phyloP scores from a whole-genome alignment of 768 basidiomycete genomes.

The Termitomyces sp. region DNA sequence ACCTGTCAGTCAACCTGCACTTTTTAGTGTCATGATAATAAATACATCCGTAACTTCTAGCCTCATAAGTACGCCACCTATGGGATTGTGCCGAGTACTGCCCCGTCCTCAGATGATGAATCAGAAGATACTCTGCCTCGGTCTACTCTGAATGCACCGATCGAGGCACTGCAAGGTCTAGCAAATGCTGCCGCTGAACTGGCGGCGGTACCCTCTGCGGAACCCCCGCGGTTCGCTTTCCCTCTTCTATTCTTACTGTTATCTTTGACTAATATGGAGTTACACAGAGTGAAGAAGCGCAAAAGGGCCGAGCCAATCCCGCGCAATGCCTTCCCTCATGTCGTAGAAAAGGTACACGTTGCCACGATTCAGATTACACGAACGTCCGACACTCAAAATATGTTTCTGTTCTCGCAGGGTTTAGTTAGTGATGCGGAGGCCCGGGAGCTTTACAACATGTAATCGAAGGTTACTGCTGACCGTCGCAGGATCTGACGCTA shows the following conservation, averaged over 20 bases:
- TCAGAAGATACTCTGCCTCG: constrained; percentile 86
- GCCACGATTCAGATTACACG: not conserved
- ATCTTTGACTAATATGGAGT: constrained; percentile 4
- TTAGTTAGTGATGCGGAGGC: constrained; percentile 84
- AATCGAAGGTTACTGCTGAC: constrained; percentile 29
- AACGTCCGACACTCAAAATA: not conserved
- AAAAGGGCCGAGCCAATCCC: constrained; percentile 81
- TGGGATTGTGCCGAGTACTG: constrained; percentile 80
- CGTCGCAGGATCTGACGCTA: constrained; percentile 27
- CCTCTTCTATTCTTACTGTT: constrained; percentile 2
- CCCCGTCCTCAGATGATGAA: constrained; percentile 86
- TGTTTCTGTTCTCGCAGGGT: constrained; percentile 41
- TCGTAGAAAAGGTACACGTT: constrained; percentile 70
- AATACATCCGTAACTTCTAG: constrained; percentile 30
- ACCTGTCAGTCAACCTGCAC: constrained; percentile 48
- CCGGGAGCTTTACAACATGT: constrained; percentile 90
- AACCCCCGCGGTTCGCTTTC: constrained; percentile 49
- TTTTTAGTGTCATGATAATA: constrained; percentile 1
- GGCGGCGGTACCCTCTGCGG: constrained; percentile 69
- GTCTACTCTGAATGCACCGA: constrained; percentile 82
- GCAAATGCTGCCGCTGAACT: constrained; percentile 96
- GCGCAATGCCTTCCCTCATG: constrained; percentile 83
- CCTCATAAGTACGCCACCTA: constrained; percentile 90
- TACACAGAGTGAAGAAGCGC: constrained; percentile 70
- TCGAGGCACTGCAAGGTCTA: constrained; percentile 89